These are phyloP conservation scores for Andrographis paniculata DNA, from an alignment of 305 asterid genomes.

Conservation along the genomic window DNA sequence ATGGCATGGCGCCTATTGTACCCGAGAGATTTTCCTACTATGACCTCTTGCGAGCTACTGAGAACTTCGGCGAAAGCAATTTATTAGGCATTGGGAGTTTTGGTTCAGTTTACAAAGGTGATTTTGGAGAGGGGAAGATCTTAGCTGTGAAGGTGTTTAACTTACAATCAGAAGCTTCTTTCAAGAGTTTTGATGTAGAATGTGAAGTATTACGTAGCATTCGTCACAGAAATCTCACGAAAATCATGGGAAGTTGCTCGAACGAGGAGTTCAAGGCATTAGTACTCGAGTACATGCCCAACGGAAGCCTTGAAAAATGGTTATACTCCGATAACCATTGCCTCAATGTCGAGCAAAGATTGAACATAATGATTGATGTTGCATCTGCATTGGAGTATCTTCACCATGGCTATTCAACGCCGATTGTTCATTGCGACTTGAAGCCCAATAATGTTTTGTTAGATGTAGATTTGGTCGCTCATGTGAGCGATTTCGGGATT, in stretches of 20 bases:
- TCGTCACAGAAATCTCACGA: slow-evolving; percentile 26
- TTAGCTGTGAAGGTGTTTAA: slow-evolving; percentile 25
- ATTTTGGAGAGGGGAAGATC: slow-evolving; percentile 2
- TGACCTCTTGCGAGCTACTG: slow-evolving; percentile 17
- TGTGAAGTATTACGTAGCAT: slow-evolving; percentile 23
- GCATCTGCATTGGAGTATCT: slow-evolving; percentile 30
- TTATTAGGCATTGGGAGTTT: slow-evolving; percentile 20
- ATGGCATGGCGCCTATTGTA: neutral
- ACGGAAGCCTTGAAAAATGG: slow-evolving; percentile 33
- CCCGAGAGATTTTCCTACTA: slow-evolving; percentile 23
- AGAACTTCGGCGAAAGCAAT: neutral
- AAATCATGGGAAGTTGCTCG: slow-evolving; percentile 9
- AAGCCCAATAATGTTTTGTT: slow-evolving; percentile 34
- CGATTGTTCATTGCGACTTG: slow-evolving; percentile 32
- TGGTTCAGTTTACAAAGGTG: slow-evolving; percentile 25
- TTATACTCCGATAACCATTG: slow-evolving; percentile 17
- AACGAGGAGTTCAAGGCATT: slow-evolving; percentile 10
- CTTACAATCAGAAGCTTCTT: slow-evolving; percentile 23
- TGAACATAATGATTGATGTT: slow-evolving; percentile 28
- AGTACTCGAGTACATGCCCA: slow-evolving; percentile 35
- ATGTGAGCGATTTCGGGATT: slow-evolving; percentile 31
- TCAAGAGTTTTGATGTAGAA: slow-evolving; percentile 26
- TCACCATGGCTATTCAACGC: slow-evolving; percentile 23
- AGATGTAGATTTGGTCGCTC: slow-evolving; percentile 24
- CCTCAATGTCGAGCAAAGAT: slow-evolving; percentile 24